A percentile compares a stretch with the other conserved stretches of the same genome.
These are phyloP conservation scores for Saccharomycopsis schoenii DNA, from an alignment of 805 yeast species.

Conservation along the genomic window DNA sequence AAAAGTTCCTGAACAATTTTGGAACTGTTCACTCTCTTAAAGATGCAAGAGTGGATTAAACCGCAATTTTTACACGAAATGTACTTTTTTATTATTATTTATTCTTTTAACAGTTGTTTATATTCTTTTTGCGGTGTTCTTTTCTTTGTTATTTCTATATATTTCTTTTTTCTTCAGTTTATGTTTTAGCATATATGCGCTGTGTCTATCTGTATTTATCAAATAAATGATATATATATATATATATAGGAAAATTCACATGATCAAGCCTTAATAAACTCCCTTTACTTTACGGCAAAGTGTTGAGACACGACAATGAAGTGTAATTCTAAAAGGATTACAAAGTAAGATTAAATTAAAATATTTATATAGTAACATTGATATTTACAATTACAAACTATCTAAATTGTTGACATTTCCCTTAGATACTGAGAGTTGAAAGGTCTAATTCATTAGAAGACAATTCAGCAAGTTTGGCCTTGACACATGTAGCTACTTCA, in stretches of 20 bases:
- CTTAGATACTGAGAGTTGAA: background rate
- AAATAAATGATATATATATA: too few relatives aligned
- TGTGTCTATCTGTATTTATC: background rate
- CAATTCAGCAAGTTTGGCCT: conserved; percentile 40
- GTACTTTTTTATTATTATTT: background rate
- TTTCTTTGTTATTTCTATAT: too few relatives aligned
- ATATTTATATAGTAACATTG: background rate
- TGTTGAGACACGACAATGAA: too few relatives aligned
- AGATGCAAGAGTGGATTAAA: conserved; percentile 32
- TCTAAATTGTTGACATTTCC: background rate
- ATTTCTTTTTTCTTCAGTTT: background rate
- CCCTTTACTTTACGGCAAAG: too few relatives aligned
- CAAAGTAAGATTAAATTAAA: background rate
- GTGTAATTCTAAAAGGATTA: background rate
- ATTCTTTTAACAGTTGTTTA: background rate
- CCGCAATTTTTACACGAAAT: background rate
- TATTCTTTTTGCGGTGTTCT: background rate
- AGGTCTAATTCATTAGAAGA: background rate
- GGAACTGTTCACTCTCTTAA: conserved; percentile 36
- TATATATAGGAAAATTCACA: too few relatives aligned
- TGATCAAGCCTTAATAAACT: too few relatives aligned
- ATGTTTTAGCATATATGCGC: background rate
- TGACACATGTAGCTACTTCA: conserved; percentile 45
- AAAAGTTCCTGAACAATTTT: conserved; percentile 46
- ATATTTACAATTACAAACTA: too few relatives aligned